phyloP scores from a whole-genome alignment of 441 rosid genomes.

The Pelargonium myrrhifolium region DNA sequence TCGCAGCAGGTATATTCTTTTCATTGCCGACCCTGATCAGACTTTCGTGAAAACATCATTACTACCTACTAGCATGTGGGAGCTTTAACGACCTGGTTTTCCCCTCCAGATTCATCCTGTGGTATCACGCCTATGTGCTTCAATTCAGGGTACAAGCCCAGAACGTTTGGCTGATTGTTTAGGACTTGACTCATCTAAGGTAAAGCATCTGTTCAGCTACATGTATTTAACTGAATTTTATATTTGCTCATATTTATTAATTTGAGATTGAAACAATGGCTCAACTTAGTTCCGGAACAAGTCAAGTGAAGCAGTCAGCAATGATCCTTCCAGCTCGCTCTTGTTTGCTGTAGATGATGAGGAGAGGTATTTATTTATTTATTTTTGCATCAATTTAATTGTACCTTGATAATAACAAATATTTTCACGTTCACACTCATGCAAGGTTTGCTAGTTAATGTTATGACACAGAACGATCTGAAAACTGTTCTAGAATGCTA shows the following conservation, averaged over 20 bases:
- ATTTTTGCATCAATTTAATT: not conserved
- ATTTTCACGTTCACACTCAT: not conserved
- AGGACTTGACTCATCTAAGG: slow-evolving; percentile 96
- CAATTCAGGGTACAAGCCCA: slow-evolving; percentile 94
- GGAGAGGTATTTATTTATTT: slow-evolving; percentile 56
- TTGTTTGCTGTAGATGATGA: slow-evolving; percentile 57
- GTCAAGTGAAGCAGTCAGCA: slow-evolving; percentile 38
- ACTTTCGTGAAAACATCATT: not conserved
- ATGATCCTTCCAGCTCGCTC: slow-evolving; percentile 50
- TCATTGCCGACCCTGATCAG: not conserved
- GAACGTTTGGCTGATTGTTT: slow-evolving; percentile 91
- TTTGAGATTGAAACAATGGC: slow-evolving; percentile 18
- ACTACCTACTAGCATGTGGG: not conserved
- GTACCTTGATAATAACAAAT: not conserved
- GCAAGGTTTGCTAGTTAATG: not conserved
- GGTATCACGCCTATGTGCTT: slow-evolving; percentile 85
- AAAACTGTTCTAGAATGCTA: not conserved
- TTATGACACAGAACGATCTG: slow-evolving; percentile 1
- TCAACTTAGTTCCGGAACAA: slow-evolving; percentile 58
- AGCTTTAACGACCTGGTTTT: not conserved
- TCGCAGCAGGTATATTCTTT: slow-evolving; percentile 47
- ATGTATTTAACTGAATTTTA: not conserved
- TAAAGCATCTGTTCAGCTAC: slow-evolving; percentile 26
- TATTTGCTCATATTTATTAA: not conserved
- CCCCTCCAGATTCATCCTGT: slow-evolving; percentile 83